A percentile compares a stretch with the other conserved stretches of the same genome.
Conservation (phyloP, 495 filamentous ascomycete genomes). For the Trichoderma erinaceum region DNA sequence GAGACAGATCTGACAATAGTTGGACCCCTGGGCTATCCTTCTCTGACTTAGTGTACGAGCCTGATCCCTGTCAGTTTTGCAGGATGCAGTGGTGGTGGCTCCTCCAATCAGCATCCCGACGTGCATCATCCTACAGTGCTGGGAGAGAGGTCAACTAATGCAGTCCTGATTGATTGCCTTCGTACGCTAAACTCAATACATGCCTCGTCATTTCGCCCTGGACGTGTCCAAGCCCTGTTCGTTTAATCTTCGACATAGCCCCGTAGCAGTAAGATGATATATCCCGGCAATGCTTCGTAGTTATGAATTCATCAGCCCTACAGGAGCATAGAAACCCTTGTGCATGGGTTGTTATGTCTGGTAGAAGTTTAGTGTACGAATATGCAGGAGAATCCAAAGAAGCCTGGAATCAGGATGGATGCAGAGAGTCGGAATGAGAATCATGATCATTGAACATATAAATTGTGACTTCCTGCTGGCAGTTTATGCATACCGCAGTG, state of each 20-base stretch:
- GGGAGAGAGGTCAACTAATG: not conserved
- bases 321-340: not conserved
- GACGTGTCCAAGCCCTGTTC: not conserved
- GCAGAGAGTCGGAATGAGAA: not conserved
- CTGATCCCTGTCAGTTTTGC: slow-evolving; percentile 10
- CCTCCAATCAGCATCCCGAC: not conserved
- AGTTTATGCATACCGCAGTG: not conserved
- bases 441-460: not conserved
- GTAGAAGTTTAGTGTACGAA: not conserved
- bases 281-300: not conserved
- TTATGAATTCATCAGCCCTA: not conserved
- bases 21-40: not conserved
- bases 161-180: not conserved
- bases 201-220: not conserved
- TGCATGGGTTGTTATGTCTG: not conserved
- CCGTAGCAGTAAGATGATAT: not conserved
- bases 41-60: slow-evolving; percentile 27
- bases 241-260: not conserved
- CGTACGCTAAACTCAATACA: not conserved
- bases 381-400: not conserved
- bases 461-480: not conserved
- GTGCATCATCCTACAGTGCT: not conserved
- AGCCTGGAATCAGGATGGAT: not conserved
- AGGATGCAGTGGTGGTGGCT: not conserved
- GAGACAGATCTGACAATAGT: not conserved